A percentile compares a stretch with the other conserved stretches of the same genome.
Conservation (phyloP, 441 rosid species). For the Adansonia rubrostipa region DNA sequence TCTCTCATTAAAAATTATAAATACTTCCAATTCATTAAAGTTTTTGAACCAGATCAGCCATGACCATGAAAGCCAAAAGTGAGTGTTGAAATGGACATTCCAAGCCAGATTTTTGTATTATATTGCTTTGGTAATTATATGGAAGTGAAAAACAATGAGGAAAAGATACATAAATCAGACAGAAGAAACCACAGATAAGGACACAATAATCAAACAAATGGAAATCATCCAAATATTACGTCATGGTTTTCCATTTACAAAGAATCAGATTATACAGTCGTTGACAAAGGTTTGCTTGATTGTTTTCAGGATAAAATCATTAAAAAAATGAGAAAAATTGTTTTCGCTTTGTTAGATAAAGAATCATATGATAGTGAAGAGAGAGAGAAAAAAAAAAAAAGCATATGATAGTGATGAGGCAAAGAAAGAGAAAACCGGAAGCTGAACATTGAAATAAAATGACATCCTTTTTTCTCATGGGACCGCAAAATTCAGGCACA, state of each 20-base stretch:
- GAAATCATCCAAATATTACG: background rate
- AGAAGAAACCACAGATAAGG: background rate
- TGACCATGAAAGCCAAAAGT: background rate
- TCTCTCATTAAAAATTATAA: background rate
- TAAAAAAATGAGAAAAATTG: background rate
- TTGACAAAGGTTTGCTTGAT: background rate
- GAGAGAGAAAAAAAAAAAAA: constrained; percentile 26
- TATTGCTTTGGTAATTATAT: background rate
- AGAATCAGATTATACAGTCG: background rate
- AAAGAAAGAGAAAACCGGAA: constrained; percentile 30
- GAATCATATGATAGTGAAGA: background rate
- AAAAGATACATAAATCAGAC: constrained; percentile 6
- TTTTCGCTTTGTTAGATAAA: background rate
- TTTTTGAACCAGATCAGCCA: background rate
- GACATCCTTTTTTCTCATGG: constrained; percentile 46
- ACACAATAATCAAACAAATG: background rate
- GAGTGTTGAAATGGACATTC: constrained; percentile 10
- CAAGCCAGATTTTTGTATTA: background rate
- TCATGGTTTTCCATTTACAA: background rate
- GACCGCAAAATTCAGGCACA: constrained; percentile 53
- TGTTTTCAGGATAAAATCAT: background rate
- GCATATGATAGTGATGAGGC: background rate
- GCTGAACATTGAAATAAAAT: constrained; percentile 21
- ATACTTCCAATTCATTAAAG: background rate
- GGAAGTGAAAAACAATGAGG: background rate